Evolutionary conservation across 2,329 filamentous ascomycete species (phyloP), one percentile per base, ranked within the genome.

Genomic region (Zymoseptoria ardabiliae): DNA sequence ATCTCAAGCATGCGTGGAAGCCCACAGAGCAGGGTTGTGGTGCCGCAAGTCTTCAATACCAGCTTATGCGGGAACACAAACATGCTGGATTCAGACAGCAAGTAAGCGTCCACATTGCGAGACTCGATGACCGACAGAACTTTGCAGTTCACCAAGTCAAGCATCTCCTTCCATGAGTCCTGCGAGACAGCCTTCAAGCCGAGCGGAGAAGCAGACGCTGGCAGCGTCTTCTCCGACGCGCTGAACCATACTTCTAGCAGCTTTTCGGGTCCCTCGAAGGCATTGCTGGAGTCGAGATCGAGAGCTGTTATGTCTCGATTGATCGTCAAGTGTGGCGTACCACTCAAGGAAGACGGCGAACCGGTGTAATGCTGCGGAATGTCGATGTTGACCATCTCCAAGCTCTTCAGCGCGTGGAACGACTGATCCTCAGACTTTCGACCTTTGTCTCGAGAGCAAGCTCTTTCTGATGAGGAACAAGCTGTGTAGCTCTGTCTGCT

Each of bases 61-160:
- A 99, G 84, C 82, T 99, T 99, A 84, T 99, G 94, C n/a, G 92
- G 91, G 76, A 96, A 99, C 69, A 99, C 91, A 74, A 99, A 99
- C 92, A 99, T 96, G 88, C 94, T 97, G 49, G 94, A 97, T 78
- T 99, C 94, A 64, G 94, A 99, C 58, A 99, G 82, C 6, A 99
- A 85, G 73, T 99, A 99, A 65, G 94, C 93, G 72, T 99, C 94
- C 69, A 97, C 89, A 72, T 93, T 87, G 64, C 96, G 91, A 22
- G 93, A 96, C 73, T 93, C 87, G 64, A 99, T 85, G 63, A 96
- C 88, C 3, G 94, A 99, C 58, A 99, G 82, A 58, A 99, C 91
- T 79, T 99, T 94, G 86, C 94, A 99, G 75, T 97, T 96, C 77
- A 99, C 94, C 72, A 97, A 83, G 73, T 99, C 94, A 61, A 99